A percentile compares a stretch with the other conserved stretches of the same genome.
These are phyloP conservation scores for Penicillium turbatum DNA, from an alignment of 495 filamentous ascomycete genomes.

Conservation along the genomic window DNA sequence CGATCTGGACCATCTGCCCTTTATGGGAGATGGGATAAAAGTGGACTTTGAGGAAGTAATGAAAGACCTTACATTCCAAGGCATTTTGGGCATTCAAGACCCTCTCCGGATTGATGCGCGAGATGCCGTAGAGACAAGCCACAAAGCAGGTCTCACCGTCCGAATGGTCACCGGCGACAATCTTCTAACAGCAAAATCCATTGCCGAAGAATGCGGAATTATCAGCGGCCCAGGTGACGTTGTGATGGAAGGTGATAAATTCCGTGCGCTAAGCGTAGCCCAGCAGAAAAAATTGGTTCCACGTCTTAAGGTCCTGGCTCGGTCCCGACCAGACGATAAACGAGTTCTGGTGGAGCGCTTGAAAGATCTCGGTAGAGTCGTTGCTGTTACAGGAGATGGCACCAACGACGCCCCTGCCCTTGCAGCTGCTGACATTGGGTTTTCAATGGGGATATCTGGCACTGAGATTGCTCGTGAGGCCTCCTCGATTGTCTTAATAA, in stretches of 20 bases:
- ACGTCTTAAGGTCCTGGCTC: slow-evolving; percentile 66
- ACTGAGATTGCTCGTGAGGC: slow-evolving; percentile 80
- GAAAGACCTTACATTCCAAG: slow-evolving; percentile 47
- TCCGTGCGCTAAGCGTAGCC: slow-evolving; percentile 59
- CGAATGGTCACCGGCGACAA: slow-evolving; percentile 81
- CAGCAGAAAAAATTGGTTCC: slow-evolving; percentile 63
- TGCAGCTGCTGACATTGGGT: slow-evolving; percentile 72
- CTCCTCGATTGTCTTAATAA: slow-evolving; percentile 74
- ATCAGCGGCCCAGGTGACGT: slow-evolving; percentile 54
- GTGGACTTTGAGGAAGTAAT: slow-evolving; percentile 47
- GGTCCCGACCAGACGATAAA: slow-evolving; percentile 76
- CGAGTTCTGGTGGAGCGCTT: slow-evolving; percentile 62
- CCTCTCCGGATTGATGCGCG: slow-evolving; percentile 58
- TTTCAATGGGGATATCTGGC: slow-evolving; percentile 78
- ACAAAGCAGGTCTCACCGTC: slow-evolving; percentile 66
- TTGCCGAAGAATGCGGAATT: slow-evolving; percentile 74
- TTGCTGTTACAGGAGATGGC: slow-evolving; percentile 73
- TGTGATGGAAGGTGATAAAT: slow-evolving; percentile 69
- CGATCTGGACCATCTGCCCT: slow-evolving; percentile 53
- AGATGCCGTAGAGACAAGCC: slow-evolving; percentile 62
- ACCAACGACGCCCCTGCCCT: slow-evolving; percentile 77
- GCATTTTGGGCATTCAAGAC: slow-evolving; percentile 54
- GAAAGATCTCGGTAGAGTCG: slow-evolving; percentile 61
- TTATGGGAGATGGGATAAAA: slow-evolving; percentile 35
- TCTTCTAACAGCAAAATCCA: slow-evolving; percentile 65